Conservation (phyloP, 1,284 basidiomycete genomes). For the Heterobasidion occidentale region DNA sequence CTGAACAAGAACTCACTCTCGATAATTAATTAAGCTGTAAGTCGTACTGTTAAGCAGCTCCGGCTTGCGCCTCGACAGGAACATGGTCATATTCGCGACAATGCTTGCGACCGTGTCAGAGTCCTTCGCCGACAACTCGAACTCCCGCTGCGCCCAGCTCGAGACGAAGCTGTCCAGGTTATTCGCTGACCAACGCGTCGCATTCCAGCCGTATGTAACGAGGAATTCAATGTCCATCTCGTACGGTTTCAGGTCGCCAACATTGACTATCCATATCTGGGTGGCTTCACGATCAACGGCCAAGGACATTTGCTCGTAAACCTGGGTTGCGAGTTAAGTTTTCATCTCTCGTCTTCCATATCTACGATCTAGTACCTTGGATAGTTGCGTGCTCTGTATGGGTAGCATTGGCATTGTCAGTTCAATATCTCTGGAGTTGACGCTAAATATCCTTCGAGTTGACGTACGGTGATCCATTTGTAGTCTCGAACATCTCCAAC, state of each 20-base stretch:
- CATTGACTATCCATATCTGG: constrained; percentile 53
- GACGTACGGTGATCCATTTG: constrained; percentile 50
- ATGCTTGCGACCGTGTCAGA: constrained; percentile 40
- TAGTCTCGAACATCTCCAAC: constrained; percentile 50
- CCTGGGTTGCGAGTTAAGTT: constrained; percentile 22
- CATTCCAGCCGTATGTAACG: constrained; percentile 55
- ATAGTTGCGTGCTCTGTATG: constrained; percentile 16
- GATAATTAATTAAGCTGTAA: constrained; percentile 55
- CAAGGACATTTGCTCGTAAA: constrained; percentile 54
- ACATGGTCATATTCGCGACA: constrained; percentile 50
- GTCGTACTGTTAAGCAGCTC: constrained; percentile 59
- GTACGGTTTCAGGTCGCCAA: constrained; percentile 68
- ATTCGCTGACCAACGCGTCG: constrained; percentile 39
- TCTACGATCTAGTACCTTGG: constrained; percentile 14
- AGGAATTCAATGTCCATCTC: constrained; percentile 69
- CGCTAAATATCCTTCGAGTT: no score
- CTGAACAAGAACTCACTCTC: constrained; percentile 42
- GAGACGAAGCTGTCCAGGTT: constrained; percentile 48
- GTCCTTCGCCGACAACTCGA: constrained; percentile 34
- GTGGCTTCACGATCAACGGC: constrained; percentile 50
- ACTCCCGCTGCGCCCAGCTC: constrained; percentile 59
- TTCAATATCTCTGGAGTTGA: neutral
- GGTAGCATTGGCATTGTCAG: neutral
- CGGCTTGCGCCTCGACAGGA: constrained; percentile 58
- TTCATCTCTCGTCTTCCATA: no score